phyloP scores from a whole-genome alignment of 1,284 basidiomycete species.

The Cystobasidium sp. region DNA sequence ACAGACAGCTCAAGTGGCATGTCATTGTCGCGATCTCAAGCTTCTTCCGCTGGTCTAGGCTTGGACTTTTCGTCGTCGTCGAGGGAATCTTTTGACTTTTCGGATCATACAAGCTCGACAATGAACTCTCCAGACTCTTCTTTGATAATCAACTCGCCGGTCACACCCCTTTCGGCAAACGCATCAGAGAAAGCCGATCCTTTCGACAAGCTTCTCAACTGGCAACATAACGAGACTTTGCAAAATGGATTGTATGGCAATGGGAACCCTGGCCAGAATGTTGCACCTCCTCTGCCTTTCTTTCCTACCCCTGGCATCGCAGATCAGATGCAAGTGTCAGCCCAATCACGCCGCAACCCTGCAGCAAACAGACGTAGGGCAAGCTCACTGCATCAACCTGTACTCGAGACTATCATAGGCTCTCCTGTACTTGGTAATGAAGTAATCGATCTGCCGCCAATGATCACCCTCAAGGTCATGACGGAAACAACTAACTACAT shows the following conservation, averaged over 20 bases:
- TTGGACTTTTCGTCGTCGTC: conserved; percentile 36
- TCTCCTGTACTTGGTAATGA: conserved; percentile 40
- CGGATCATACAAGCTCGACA: conserved; percentile 26
- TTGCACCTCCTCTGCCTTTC: conserved; percentile 45
- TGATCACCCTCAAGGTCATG: conserved; percentile 35
- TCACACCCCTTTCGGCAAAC: conserved; percentile 43
- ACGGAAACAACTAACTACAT: conserved; percentile 32
- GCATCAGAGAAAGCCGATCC: conserved; percentile 3
- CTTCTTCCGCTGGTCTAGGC: conserved; percentile 41
- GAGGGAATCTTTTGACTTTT: conserved; percentile 33
- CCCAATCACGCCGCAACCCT: conserved; percentile 24
- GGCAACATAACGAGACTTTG: conserved; percentile 8
- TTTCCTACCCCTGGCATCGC: conserved; percentile 43
- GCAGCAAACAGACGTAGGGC: conserved; percentile 39
- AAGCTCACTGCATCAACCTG: conserved; percentile 31
- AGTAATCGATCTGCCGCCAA: background rate
- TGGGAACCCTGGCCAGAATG: conserved; percentile 15
- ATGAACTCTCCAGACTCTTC: conserved; percentile 45
- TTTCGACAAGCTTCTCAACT: conserved; percentile 22
- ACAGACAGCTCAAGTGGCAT: conserved; percentile 33
- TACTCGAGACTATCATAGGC: conserved; percentile 47
- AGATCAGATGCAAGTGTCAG: conserved; percentile 28
- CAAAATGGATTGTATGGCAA: background rate
- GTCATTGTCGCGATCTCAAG: conserved; percentile 31
- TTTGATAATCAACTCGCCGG: conserved; percentile 44